phyloP scores from a whole-genome alignment of 1,139 yeast genomes.

The Saccharomyces hybrid region DNA sequence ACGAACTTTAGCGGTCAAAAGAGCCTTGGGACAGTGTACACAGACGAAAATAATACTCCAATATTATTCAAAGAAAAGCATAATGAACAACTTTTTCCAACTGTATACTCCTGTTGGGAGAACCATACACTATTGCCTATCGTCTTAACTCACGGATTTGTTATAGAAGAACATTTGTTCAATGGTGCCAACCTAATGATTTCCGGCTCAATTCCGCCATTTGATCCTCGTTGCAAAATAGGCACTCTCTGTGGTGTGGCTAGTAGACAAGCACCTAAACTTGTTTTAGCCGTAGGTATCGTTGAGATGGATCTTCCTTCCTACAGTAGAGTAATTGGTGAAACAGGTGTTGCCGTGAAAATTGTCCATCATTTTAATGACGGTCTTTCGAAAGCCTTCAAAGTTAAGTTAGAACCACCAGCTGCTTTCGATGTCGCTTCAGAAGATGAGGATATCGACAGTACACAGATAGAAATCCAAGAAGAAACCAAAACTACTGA shows the following conservation, averaged over 20 bases:
- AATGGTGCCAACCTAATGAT: slow-evolving; percentile 89
- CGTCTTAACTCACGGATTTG: slow-evolving; percentile 66
- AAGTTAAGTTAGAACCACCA: slow-evolving; percentile 41
- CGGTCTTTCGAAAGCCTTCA: slow-evolving; percentile 41
- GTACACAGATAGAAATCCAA: slow-evolving; percentile 3
- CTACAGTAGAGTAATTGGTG: slow-evolving; percentile 42
- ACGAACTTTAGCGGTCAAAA: slow-evolving; percentile 55
- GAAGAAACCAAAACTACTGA: slow-evolving; percentile 8
- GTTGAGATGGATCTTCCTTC: slow-evolving; percentile 47
- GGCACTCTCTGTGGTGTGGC: slow-evolving; percentile 71
- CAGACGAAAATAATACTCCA: slow-evolving; percentile 59
- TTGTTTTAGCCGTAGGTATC: slow-evolving; percentile 69
- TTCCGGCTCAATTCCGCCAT: slow-evolving; percentile 82
- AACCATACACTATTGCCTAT: slow-evolving; percentile 59
- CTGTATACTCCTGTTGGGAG: slow-evolving; percentile 67
- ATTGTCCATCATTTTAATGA: slow-evolving; percentile 51
- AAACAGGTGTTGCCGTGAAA: slow-evolving; percentile 63
- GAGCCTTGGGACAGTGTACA: slow-evolving; percentile 52
- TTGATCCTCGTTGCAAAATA: slow-evolving; percentile 39
- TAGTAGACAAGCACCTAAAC: slow-evolving; percentile 50
- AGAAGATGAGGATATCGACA: slow-evolving; percentile 9
- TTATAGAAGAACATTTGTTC: slow-evolving; percentile 45
- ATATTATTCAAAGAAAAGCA: slow-evolving; percentile 57
- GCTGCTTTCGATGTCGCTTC: slow-evolving; percentile 20
- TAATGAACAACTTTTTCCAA: slow-evolving; percentile 54